Base-by-base conservation (phyloP, 495 filamentous ascomycete genomes). In the Tetracladium setigerum region DNA sequence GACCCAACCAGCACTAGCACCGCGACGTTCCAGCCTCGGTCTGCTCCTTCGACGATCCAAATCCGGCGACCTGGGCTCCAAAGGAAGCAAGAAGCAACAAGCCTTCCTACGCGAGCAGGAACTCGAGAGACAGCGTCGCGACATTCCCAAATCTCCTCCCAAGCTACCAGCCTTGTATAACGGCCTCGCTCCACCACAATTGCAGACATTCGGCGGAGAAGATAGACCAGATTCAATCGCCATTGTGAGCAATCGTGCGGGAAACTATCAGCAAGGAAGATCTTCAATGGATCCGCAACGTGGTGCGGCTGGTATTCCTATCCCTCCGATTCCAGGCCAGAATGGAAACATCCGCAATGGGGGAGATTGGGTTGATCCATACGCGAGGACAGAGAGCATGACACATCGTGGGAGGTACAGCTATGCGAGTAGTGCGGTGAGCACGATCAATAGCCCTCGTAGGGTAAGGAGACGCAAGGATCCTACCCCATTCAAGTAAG, bases 401-500 rank as follows among this genome's bases (percentile, higher is more conserved):
- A 89, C 94, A 45, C 82, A 98, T 67, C 87, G 92, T 56, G 89
- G 92, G 41, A 86, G 92, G 38, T 95, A 95, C 67, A 96, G 90
- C 67, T 96, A 96, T 61, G 92, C 91, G 41, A 95, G 87, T 67
- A 94, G 86, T 66, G 84, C 86, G 27, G 76, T 87, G 41, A 95
- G 87, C 67, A 87, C 87, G 48, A 82, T 95, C 68, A 95, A 95
- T 71, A 95, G 87, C 67, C 92, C 92, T 36, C 80, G 92, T 51
- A 81, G 92, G 59, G 82, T 97, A 39, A 79, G 92, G 54, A 82
- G 92, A 64, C 85, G 92, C 69, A 95, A 92, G 73, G 92, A 98
- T 60, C 92, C 92, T 16, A 96, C 89, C 5, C 87, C 92, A 6
- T 97, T 96, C 75, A 98, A 98, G 92, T 98, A 72, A 77, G 90